Conservation (phyloP, 768 basidiomycete genomes). For the Mycena floridula region DNA sequence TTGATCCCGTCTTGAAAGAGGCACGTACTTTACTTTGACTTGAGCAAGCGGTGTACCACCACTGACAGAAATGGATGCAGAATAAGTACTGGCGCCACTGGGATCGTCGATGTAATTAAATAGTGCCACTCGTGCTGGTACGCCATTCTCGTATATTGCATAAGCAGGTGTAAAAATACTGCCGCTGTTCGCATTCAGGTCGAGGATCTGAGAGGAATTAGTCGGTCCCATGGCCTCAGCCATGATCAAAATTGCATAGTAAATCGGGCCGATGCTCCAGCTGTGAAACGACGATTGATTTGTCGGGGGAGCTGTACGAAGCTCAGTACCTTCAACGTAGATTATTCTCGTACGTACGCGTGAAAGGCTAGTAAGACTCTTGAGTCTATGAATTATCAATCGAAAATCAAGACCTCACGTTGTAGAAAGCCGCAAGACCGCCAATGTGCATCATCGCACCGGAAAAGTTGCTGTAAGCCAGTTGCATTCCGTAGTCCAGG, state of each 20-base stretch:
- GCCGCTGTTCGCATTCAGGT: constrained; percentile 47
- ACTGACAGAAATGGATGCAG: constrained; percentile 43
- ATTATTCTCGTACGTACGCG: constrained; percentile 27
- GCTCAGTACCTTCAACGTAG: constrained; percentile 18
- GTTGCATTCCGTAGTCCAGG: constrained; percentile 32
- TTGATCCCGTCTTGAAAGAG: background rate
- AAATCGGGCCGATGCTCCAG: constrained; percentile 75
- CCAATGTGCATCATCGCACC: constrained; percentile 17
- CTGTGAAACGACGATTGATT: constrained; percentile 54
- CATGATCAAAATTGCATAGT: constrained; percentile 66
- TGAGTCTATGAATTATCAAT: constrained; percentile 5
- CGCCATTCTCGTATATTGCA: constrained; percentile 67
- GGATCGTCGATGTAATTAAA: constrained; percentile 69
- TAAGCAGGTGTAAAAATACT: constrained; percentile 59
- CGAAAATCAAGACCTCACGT: constrained; percentile 18
- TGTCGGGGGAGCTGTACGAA: constrained; percentile 47
- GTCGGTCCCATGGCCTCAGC: constrained; percentile 64
- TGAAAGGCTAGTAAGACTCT: constrained; percentile 25
- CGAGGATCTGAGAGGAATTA: constrained; percentile 57
- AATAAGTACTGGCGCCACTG: constrained; percentile 50
- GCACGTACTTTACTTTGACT: constrained; percentile 52
- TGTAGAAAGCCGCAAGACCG: constrained; percentile 12
- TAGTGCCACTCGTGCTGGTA: constrained; percentile 53
- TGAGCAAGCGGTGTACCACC: constrained; percentile 32
- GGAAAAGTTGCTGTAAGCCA: constrained; percentile 32